Evolutionary conservation across 2,329 filamentous ascomycete genomes (phyloP).

Genomic region (Fusarium siculi): DNA sequence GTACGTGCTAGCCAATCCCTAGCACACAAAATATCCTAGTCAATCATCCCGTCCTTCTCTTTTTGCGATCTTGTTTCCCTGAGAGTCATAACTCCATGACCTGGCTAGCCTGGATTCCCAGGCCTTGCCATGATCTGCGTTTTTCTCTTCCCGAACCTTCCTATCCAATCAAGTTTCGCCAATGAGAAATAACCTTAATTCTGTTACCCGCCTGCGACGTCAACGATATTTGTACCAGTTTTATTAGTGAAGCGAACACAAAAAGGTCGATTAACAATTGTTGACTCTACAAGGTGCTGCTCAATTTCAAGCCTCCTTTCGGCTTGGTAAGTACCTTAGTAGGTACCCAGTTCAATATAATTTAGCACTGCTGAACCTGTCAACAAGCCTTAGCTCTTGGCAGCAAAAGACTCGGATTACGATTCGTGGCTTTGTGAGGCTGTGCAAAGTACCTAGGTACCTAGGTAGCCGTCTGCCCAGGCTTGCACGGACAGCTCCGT

Average conservation of each 20-base stretch:
- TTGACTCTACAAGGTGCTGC: not conserved
- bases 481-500: not conserved
- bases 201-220: constrained; percentile 3
- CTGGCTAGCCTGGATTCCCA: constrained; percentile 1
- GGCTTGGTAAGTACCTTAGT: not conserved
- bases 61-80: constrained; percentile 11
- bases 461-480: not conserved
- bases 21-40: not conserved
- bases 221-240: not conserved
- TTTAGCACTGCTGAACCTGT: not conserved
- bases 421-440: constrained; percentile 33
- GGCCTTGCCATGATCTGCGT: constrained; percentile 24
- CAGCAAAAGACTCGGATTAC: not conserved
- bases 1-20: not conserved
- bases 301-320: not conserved
- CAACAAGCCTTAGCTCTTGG: not conserved
- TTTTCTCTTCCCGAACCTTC: constrained; percentile 5
- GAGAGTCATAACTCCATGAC: constrained; percentile 8
- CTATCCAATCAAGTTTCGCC: constrained; percentile 16
- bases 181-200: constrained; percentile 37
- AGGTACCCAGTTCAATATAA: not conserved
- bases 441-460: constrained; percentile 28
- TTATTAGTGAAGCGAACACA: not conserved
- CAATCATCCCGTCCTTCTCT: not conserved
- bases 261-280: not conserved